Base-by-base conservation (phyloP, 2,329 filamentous ascomycete genomes). In the Scleromitrula shiraiana region DNA sequence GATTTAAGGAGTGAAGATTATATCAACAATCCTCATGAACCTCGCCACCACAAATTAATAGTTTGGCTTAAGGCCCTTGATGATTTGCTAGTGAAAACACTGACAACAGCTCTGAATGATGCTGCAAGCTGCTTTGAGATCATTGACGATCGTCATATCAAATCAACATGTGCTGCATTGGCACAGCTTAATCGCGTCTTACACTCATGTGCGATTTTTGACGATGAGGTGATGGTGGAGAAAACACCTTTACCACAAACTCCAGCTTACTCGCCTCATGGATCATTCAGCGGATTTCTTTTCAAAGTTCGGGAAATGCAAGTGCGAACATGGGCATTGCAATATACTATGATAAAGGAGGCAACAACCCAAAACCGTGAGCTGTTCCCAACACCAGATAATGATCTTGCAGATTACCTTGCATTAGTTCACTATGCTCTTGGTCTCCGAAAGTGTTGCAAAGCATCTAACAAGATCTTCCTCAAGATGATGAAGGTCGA, bases 401-500 rank as follows among this genome's bases (percentile, higher is more conserved):
- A 84, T 46, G 85, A 91, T 53, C 71, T 88, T 33, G 83, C 91
- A 20, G 82, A 88, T 51, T 89, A 85, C 58, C 70, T 98, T 32
- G 82, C 87, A 6, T 80, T 84, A 9, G 77, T 95, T 5, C 93
- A 98, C 62, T 82, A 88, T 61, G 84, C 86, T 4, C 70, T 96
- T 29, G 93, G 93, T 2, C 72, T 90, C 43, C 85, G 93, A 51
- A 85, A 85, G 53, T 86, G 85, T 64, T 97, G 90, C 74, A 91
- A 88, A 60, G 75, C 78, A 3, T 87, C 88, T 0, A 88, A 89
- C 62, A 91, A 93, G 62, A 79, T 88, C 15, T 93, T 98, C 67
- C 74, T 97, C 22, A 90, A 89, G 62, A 78, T 96, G 65, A 84
- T 93, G 70, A 91, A 90, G 49, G 76, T 86, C 5, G 93, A 98